A percentile compares a stretch with the other conserved stretches of the same genome.
Evolutionary conservation across 2,329 filamentous ascomycete genomes (phyloP).

Genomic region (Talaromyces amestolkiae): DNA sequence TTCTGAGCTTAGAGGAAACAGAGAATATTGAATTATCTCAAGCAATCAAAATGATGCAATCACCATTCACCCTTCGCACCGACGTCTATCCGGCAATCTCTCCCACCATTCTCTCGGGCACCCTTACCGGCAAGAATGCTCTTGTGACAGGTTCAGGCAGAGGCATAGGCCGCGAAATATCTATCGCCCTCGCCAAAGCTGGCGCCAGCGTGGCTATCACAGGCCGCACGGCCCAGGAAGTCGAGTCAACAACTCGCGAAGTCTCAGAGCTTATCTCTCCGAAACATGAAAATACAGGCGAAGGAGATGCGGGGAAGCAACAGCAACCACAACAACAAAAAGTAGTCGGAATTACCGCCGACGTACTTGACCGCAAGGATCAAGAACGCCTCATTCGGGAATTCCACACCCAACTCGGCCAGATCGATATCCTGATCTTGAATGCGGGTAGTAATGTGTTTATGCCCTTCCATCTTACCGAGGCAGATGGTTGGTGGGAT

Average conservation of each 20-base stretch:
- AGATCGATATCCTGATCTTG: neutral
- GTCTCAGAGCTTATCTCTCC: neutral
- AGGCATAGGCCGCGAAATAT: neutral
- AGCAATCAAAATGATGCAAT: neutral
- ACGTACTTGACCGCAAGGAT: neutral
- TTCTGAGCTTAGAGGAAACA: neutral
- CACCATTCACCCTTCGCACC: neutral
- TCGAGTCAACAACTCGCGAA: neutral
- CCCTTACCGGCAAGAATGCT: neutral
- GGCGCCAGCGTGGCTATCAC: neutral
- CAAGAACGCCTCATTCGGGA: neutral
- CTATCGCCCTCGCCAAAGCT: neutral
- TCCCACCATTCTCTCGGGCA: neutral
- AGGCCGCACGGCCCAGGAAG: neutral
- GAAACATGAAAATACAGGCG: neutral
- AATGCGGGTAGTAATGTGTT: slow-evolving; percentile 4
- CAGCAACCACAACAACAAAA: neutral
- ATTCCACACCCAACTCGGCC: neutral
- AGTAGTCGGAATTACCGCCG: neutral
- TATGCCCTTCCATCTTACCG: slow-evolving; percentile 5
- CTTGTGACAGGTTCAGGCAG: neutral
- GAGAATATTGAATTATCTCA: neutral
- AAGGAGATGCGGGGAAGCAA: neutral
- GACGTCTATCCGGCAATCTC: neutral
- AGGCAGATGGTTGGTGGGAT: slow-evolving; percentile 9